Evolutionary conservation across 2,329 filamentous ascomycete species (phyloP).

Genomic region (Tolypocladium endophyticum): DNA sequence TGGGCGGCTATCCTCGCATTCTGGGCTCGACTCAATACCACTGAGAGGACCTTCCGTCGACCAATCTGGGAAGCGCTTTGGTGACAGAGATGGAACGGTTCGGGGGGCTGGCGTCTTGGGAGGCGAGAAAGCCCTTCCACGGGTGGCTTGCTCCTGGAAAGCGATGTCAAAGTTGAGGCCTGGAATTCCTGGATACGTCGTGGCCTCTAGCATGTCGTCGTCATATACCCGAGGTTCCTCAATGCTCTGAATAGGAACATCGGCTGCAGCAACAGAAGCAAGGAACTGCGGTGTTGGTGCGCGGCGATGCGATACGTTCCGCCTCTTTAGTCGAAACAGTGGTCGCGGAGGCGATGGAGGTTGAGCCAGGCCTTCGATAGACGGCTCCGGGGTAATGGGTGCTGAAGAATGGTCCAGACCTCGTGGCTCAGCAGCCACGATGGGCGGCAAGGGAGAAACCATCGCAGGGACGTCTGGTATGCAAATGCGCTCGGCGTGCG

Average conservation of each 20-base stretch:
- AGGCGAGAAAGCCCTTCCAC: conserved; percentile 35
- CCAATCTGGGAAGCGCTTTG: conserved; percentile 46
- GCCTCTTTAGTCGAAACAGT: conserved; percentile 44
- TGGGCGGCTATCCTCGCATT: conserved; percentile 48
- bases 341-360: conserved; percentile 41
- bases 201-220: conserved; percentile 29
- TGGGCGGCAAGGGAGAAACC: conserved; percentile 37
- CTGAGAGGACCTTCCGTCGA: conserved; percentile 46
- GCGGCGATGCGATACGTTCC: conserved; percentile 38
- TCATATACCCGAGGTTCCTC: conserved; percentile 41
- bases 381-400: conserved; percentile 44
- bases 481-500: conserved; percentile 4
- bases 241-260: conserved; percentile 54
- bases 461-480: conserved; percentile 10
- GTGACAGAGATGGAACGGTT: conserved; percentile 29
- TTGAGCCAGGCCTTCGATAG: conserved; percentile 20
- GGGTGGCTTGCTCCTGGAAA: conserved; percentile 18
- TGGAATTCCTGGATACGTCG: conserved; percentile 19
- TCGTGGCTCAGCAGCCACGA: conserved; percentile 32
- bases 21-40: conserved; percentile 47
- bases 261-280: conserved; percentile 55
- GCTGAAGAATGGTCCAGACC: conserved; percentile 28
- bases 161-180: conserved; percentile 21
- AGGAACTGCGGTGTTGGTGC: conserved; percentile 56
- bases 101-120: conserved; percentile 50